A percentile compares a stretch with the other conserved stretches of the same genome.
Evolutionary conservation across 139 green algal genomes (phyloP).

Genomic region (Volvox africanus): DNA sequence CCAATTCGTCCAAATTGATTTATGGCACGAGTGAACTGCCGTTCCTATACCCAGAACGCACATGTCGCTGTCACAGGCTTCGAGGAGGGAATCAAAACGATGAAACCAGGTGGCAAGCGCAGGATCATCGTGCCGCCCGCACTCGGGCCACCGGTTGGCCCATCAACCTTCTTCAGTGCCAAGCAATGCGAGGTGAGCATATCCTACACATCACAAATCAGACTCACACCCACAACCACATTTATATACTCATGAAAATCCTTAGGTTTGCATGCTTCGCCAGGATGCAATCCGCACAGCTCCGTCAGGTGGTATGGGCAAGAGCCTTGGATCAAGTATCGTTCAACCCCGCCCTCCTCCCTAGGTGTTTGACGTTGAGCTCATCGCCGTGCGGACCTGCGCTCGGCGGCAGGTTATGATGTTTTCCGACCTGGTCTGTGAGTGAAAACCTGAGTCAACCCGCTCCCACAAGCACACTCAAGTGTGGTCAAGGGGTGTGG

Average conservation of each 20-base stretch:
- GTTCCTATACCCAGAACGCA: background rate
- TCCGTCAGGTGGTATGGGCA: too few relatives aligned
- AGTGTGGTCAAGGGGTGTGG: too few relatives aligned
- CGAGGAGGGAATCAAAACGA: conserved; percentile 90
- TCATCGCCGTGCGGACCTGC: conserved; percentile 85
- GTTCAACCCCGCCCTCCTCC: background rate
- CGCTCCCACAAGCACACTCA: too few relatives aligned
- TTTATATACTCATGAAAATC: background rate
- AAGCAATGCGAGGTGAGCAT: conserved; percentile 94
- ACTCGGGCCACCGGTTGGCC: conserved; percentile 96
- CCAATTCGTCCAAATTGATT: background rate
- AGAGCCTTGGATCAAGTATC: too few relatives aligned
- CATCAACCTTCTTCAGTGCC: conserved; percentile 97
- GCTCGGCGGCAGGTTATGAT: conserved; percentile 78
- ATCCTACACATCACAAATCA: background rate
- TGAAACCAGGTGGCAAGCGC: conserved; percentile 88
- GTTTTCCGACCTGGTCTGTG: conserved; percentile 88
- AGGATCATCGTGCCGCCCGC: conserved; percentile 95
- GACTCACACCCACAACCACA: background rate
- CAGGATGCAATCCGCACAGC: too few relatives aligned
- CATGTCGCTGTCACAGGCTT: conserved; percentile 81
- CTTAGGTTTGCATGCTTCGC: too few relatives aligned
- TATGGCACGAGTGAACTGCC: background rate
- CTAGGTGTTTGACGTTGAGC: conserved; percentile 97
- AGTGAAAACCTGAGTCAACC: background rate